Evolutionary conservation across 208 protist species (phyloP).

Genomic region (Spongospora subterranea): DNA sequence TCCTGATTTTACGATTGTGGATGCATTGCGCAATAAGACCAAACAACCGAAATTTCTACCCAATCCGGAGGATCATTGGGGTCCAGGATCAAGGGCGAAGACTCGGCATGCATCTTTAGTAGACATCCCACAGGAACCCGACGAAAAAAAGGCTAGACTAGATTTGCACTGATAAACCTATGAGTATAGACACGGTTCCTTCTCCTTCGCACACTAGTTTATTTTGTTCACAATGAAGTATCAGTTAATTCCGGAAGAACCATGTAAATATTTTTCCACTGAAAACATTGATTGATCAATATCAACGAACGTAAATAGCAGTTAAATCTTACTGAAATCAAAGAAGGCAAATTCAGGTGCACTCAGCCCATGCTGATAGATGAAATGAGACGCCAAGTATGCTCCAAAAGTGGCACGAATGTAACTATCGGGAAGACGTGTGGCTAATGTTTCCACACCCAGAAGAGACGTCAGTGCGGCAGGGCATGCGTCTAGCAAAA

Average conservation of each 20-base stretch:
- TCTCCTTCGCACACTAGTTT: no score
- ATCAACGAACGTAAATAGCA: no score
- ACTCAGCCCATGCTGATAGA: conserved; percentile 33
- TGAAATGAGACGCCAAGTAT: conserved; percentile 44
- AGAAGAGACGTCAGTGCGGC: neutral
- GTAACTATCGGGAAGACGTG: neutral
- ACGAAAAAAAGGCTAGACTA: neutral
- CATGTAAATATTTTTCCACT: conserved; percentile 55
- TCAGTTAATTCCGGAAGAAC: neutral
- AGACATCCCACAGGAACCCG: neutral
- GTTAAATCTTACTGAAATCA: conserved; percentile 46
- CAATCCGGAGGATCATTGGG: conserved; percentile 20
- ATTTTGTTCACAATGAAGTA: no score
- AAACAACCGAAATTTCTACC: neutral
- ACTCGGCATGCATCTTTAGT: neutral
- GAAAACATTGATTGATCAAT: neutral
- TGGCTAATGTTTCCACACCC: conserved; percentile 7
- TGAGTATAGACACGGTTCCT: no score
- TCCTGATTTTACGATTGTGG: conserved; percentile 20
- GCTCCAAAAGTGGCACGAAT: conserved; percentile 35
- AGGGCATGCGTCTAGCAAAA: conserved; percentile 14
- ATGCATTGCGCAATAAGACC: neutral
- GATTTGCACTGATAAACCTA: no score
- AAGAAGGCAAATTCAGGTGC: conserved; percentile 56
- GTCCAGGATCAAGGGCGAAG: neutral